Evolutionary conservation across 352 stramenopile species (phyloP).

Genomic region (Pythium aristosporum): DNA sequence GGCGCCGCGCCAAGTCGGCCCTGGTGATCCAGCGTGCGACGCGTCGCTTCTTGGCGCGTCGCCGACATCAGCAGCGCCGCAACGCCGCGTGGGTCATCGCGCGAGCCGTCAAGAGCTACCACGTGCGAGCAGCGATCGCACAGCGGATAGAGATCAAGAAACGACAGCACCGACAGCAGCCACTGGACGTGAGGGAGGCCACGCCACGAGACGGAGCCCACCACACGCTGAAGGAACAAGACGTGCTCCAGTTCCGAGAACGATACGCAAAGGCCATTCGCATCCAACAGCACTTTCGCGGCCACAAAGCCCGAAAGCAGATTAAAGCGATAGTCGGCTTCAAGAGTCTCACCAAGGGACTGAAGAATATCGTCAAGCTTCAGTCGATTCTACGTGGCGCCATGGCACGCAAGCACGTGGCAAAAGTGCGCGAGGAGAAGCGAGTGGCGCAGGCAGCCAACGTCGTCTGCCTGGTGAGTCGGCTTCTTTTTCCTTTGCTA

Average conservation of each 20-base stretch:
- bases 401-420: constrained; percentile 36
- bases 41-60: constrained; percentile 13
- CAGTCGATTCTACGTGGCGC: constrained; percentile 52
- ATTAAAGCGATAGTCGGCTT: constrained; percentile 21
- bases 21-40: constrained; percentile 25
- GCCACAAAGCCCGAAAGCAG: constrained; percentile 29
- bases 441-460: constrained; percentile 15
- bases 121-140: constrained; percentile 9
- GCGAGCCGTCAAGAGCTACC: constrained; percentile 17
- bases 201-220: constrained; percentile 3
- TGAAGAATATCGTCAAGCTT: constrained; percentile 43
- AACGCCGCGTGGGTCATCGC: constrained; percentile 22
- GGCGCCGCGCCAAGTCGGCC: constrained; percentile 13
- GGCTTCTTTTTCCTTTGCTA: too few relatives aligned
- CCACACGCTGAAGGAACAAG: constrained; percentile 9
- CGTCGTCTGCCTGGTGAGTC: constrained; percentile 22
- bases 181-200: not conserved
- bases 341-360: constrained; percentile 26
- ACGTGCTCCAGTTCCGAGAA: constrained; percentile 14
- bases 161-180: constrained; percentile 2
- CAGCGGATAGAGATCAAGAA: constrained; percentile 14
- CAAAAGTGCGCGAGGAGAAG: constrained; percentile 24
- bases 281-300: constrained; percentile 47
- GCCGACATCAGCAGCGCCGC: constrained; percentile 15
- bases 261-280: constrained; percentile 27